Base-by-base conservation (phyloP, 2,329 filamentous ascomycete species). In the Neospermospora avenae region DNA sequence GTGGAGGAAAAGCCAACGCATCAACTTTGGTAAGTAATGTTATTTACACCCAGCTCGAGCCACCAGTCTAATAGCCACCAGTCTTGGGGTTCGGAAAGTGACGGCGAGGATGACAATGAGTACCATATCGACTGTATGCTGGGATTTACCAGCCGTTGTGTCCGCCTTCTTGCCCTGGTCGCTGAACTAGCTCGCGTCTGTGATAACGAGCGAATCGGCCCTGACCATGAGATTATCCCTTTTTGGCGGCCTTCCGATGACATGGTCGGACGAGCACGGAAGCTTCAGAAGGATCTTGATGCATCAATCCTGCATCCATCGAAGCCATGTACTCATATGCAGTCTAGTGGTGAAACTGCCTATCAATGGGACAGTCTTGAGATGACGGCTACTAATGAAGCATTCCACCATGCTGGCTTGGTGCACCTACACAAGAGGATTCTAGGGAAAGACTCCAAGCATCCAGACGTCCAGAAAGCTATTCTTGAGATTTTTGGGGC, bases 91-190 rank as follows among this genome's bases (percentile, higher is more conserved):
- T 52, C 69, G 25, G 81, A 84, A 61, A 80, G 81, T 59, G 78
- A 78, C 4, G 70, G 76, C 3, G 79, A 83, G 35, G 78, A 80
- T 46, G 81, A 84, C 57, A 81, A 87, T 64, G 87, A 84, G 49
- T 85, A 83, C 67, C 80, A 88, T 60, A 90, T 93, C 59, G 90
- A 92, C 74, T 95, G 89, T 73, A 86, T 93, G 63, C 86, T 91
- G 68, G 90, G 90, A 8, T 93, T 91, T 74, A 91, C 88, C 0
- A 87, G 84, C 22, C 81, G 84, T 37, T 91, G 87, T 68, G 82
- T 91, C 28, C 82, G 85, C 45, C 82, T 90, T 37, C 79, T 95
- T 10, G 86, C 88, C 1, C 84, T 86, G 59, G 84, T 95, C 39
- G 89, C 88, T 18, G 84, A 88, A 59, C 78, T 95, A 45, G 86